Conservation (phyloP, 371 early-diverging fungal genomes). For the Coemansia sp. region DNA sequence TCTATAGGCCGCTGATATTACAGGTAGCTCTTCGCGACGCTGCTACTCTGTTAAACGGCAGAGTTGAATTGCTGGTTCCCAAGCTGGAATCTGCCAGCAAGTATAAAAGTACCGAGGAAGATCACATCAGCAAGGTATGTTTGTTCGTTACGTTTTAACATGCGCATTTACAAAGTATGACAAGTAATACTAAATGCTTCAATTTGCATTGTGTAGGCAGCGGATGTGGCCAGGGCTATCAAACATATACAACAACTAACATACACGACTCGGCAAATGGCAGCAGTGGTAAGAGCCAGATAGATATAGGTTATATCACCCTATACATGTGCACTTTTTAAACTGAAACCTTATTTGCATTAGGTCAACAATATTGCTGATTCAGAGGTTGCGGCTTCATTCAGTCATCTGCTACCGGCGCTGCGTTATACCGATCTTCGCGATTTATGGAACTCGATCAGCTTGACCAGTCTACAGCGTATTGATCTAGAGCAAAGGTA, state of each 20-base stretch:
- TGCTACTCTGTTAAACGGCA: constrained; percentile 7
- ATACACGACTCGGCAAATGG: not conserved
- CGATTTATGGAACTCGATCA: constrained; percentile 25
- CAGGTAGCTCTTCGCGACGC: constrained; percentile 21
- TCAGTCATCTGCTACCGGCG: constrained; percentile 7
- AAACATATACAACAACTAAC: not conserved
- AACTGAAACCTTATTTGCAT: not conserved
- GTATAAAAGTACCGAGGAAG: not conserved
- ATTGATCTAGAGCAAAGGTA: constrained; percentile 28
- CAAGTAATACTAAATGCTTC: not conserved
- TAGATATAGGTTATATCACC: not conserved
- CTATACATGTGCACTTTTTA: too few species aligned
- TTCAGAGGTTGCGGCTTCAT: not conserved
- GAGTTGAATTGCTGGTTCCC: constrained; percentile 8
- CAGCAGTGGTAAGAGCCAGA: not conserved
- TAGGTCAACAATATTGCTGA: not conserved
- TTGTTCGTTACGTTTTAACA: not conserved
- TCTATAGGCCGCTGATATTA: constrained; percentile 12
- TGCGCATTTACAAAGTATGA: not conserved
- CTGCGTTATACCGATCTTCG: constrained; percentile 27
- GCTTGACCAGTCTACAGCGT: constrained; percentile 18
- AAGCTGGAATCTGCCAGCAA: not conserved
- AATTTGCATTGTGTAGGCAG: not conserved
- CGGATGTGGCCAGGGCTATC: not conserved
- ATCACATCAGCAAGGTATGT: not conserved